Percentiles rank a stretch among this genome's conserved stretches.
Evolutionary conservation across 305 asterid genomes (phyloP).

Genomic region (Fraxinus baroniana): DNA sequence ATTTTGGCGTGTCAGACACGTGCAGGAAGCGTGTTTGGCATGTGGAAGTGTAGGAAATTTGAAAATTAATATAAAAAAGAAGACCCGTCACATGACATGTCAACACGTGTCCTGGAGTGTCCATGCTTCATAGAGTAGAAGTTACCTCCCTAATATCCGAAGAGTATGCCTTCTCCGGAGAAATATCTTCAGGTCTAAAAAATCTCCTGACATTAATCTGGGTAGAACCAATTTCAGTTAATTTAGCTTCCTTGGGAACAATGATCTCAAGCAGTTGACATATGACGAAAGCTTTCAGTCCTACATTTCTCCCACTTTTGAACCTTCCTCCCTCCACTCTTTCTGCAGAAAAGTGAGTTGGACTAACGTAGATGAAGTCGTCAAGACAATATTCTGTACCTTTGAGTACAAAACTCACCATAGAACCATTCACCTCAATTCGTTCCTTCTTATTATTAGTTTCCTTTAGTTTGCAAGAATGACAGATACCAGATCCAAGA

Average conservation of each 20-base stretch:
- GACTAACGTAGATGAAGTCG: constrained; percentile 75
- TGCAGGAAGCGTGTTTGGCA: neutral
- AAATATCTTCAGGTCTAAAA: constrained; percentile 82
- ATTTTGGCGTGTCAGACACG: neutral
- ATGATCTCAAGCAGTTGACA: constrained; percentile 78
- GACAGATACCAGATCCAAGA: constrained; percentile 77
- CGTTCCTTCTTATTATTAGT: constrained; percentile 42
- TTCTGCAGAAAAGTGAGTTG: constrained; percentile 59
- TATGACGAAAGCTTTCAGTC: constrained; percentile 68
- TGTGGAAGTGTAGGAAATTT: neutral
- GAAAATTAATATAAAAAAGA: neutral
- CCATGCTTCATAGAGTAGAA: neutral
- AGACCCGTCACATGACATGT: neutral
- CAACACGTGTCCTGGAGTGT: neutral
- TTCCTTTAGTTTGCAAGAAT: constrained; percentile 57
- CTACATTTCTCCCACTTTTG: constrained; percentile 92
- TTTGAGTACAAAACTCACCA: constrained; percentile 45
- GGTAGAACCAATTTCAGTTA: constrained; percentile 41
- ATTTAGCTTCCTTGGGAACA: constrained; percentile 40
- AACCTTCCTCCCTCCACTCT: constrained; percentile 49
- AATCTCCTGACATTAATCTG: constrained; percentile 69
- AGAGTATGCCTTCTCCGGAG: constrained; percentile 72
- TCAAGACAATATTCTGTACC: constrained; percentile 59
- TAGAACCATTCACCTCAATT: constrained; percentile 46
- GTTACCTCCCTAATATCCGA: constrained; percentile 89